Evolutionary conservation across 73 alveolate genomes (phyloP).

Genomic region (Blepharisma stoltei): DNA sequence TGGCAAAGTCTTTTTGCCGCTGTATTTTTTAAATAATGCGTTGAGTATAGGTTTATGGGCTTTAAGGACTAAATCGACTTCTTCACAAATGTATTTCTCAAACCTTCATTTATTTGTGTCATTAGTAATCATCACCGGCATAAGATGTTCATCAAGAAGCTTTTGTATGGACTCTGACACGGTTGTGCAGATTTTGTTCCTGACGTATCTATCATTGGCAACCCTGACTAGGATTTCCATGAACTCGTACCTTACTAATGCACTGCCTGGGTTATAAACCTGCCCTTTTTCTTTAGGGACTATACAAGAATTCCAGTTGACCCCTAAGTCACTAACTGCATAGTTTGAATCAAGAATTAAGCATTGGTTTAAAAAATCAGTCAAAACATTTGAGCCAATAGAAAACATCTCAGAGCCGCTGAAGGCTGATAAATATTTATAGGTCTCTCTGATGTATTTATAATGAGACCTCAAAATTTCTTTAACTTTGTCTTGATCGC

Average conservation of each 20-base stretch:
- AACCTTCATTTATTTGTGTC: not conserved
- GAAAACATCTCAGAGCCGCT: constrained; percentile 34
- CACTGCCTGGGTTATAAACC: constrained; percentile 42
- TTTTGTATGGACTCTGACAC: not conserved
- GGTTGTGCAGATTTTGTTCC: constrained; percentile 34
- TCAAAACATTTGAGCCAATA: constrained; percentile 31
- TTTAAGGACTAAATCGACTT: constrained; percentile 29
- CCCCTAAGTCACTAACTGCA: constrained; percentile 47
- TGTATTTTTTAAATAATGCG: constrained; percentile 40
- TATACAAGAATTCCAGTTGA: constrained; percentile 48
- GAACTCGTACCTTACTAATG: constrained; percentile 42
- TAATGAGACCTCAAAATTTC: constrained; percentile 41
- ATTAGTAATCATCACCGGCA: not conserved
- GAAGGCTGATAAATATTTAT: constrained; percentile 42
- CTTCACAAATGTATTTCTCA: not conserved
- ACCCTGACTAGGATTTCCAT: constrained; percentile 56
- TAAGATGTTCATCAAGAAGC: constrained; percentile 8
- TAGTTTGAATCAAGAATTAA: constrained; percentile 29
- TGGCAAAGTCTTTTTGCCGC: constrained; percentile 56
- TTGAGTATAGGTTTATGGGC: constrained; percentile 33
- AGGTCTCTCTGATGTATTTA: constrained; percentile 37
- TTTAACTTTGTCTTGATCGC: constrained; percentile 44
- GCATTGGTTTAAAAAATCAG: constrained; percentile 28
- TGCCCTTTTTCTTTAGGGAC: constrained; percentile 37
- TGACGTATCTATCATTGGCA: constrained; percentile 51